Evolutionary conservation across 306 rosid species (phyloP), one percentile per base, ranked within the genome.

Genomic region (Trifolium fragiferum): DNA sequence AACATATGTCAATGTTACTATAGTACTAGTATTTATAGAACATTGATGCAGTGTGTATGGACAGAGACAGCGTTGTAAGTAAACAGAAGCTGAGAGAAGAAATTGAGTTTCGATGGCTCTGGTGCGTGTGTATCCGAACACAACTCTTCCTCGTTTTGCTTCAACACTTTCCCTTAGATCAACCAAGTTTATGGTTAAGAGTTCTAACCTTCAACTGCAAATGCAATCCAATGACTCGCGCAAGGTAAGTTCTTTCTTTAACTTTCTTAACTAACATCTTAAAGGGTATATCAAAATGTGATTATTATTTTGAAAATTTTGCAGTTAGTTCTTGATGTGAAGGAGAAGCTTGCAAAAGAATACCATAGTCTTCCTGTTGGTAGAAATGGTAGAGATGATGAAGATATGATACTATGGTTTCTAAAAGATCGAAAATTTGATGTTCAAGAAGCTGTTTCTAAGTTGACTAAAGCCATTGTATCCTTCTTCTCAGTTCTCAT

Each of bases 321-420:
- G 86, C 92, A 94, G 99, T 82, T 94, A 23, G 93, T 94, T 75
- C 68, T 90, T 71, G 82, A 77, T 61, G 99, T 92, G 81, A 92
- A 94, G 85, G 90, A 85, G 83, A 90, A 81, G 80, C 99, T 94
- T 78, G 88, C 86, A 62, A 88, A 80, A 55, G 87, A 90, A 63
- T 58, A 87, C 23, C 64, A n/a, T 10, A 35, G 55, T 54, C 99
- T 94, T 73, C 99, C 96, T 38, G 82, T 87, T 1, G 99, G 99
- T 18, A 85, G 70, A 73, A 86, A 90, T 81, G 99, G 99, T 70
- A 89, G 99, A 70, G 97, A 94, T 78, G 99, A 94, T 8, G 99
- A 94, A 75, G 95, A 94, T 71, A 77, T 94, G 96, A 94, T 94
- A 79, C 79, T 84, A 27, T 87, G 96, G 99, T 94, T 92, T 84